Evolutionary conservation across 805 yeast species (phyloP), one percentile per base, ranked within the genome.

Genomic region (Henningerozyma blattae): DNA sequence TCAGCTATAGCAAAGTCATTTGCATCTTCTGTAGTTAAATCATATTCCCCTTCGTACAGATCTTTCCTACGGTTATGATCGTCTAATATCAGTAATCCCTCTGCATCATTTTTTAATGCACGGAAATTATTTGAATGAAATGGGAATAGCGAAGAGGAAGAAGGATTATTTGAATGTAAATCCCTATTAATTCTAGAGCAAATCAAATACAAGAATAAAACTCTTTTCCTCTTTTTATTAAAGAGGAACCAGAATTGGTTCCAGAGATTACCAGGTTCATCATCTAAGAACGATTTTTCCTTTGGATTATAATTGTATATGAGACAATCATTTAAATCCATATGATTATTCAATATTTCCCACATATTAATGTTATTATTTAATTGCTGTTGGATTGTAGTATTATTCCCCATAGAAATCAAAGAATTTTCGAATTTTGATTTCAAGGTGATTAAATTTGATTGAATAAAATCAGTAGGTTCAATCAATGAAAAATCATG

Each of bases 161-260:
- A n/a, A n/a, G n/a, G n/a, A n/a, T n/a, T n/a, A n/a, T n/a, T n/a
- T n/a, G n/a, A n/a, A n/a, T n/a, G n/a, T n/a, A n/a, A n/a, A n/a
- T n/a, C n/a, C n/a, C n/a, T n/a, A n/a, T 66, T 58, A 31, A 64
- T 51, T 34, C 64, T 61, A 27, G 64, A 51, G 34, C 79, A 77
- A 35, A 75, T 75, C 41, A 91, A 61, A 46, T 83, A 82, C 14
- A 91, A 54, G 54, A 80, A 89, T 1, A 94, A 85, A 3, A 91
- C 97, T 42, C 97, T 72, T 60, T 89, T 89, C 60, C 81, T 73
- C 50, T 83, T 80, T 59, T 85, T 89, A 61, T 86, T 91, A 60
- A 81, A 86, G 30, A 89, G 74, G 55, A 91, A 91, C 79, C 93
- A 89, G 70, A 84, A 83, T 52, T 77, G 46, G 27, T 59, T 57